Conservation (phyloP, 495 filamentous ascomycete species). For the Venustampulla echinocandica region DNA sequence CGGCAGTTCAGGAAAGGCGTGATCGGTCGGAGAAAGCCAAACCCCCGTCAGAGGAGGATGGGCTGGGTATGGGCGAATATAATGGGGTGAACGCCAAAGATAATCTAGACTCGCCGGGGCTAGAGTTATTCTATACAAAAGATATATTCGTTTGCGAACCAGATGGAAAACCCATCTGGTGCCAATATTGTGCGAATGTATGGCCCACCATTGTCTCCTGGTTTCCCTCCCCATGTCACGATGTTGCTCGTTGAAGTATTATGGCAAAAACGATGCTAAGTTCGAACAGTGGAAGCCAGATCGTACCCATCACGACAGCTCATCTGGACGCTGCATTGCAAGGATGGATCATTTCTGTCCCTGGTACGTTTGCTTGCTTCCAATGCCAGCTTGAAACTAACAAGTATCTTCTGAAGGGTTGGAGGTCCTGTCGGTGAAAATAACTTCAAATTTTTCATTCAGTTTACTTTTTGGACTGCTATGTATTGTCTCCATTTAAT, state of each 20-base stretch:
- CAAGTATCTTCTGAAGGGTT: constrained; percentile 44
- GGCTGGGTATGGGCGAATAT: constrained; percentile 19
- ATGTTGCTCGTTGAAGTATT: no score
- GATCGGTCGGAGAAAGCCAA: constrained; percentile 5
- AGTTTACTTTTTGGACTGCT: constrained; percentile 65
- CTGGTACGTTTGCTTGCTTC: constrained; percentile 44
- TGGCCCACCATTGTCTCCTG: constrained; percentile 39
- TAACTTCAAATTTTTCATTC: constrained; percentile 80
- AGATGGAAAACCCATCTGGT: constrained; percentile 75
- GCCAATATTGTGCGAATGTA: constrained; percentile 57
- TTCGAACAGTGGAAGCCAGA: constrained; percentile 53
- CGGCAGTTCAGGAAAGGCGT: constrained; percentile 25
- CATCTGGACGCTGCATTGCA: constrained; percentile 67
- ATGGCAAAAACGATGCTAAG: not conserved
- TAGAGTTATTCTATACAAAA: constrained; percentile 61
- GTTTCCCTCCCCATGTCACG: not conserved
- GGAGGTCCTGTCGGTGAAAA: constrained; percentile 81
- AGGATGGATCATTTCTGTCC: constrained; percentile 96
- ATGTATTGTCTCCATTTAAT: constrained; percentile 59
- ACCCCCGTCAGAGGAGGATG: constrained; percentile 13
- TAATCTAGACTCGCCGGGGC: constrained; percentile 38
- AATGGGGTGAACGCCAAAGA: constrained; percentile 10
- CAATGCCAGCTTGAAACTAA: constrained; percentile 2
- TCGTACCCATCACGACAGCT: constrained; percentile 74
- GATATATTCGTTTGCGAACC: constrained; percentile 74